Evolutionary conservation across 495 filamentous ascomycete species (phyloP), one percentile per base, ranked within the genome.

Genomic region (Talaromyces borbonicus): DNA sequence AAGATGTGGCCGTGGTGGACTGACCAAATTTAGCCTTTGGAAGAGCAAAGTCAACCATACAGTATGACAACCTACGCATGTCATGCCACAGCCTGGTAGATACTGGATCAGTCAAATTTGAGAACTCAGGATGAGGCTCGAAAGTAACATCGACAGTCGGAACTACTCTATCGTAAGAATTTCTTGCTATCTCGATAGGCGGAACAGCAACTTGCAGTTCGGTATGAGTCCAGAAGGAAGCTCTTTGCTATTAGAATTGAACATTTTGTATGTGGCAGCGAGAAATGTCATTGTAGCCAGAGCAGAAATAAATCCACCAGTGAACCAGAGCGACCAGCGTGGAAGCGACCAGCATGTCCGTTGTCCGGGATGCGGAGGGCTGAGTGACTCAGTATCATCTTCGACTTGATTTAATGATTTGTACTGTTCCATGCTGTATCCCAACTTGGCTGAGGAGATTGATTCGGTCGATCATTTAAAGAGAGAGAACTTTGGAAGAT

Each of bases 391-490:
- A 38, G 15, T 8, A 16, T 38, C 35, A 16, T 38, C 35, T 38
- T 8, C 6, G 27, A 7, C 35, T 38, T 38, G 35, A 18, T 38
- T 38, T 16, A 38, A 38, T 38, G 35, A 8, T 38, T 38, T 38
- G 35, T 38, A 38, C 35, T 38, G n/a, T 18, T 38, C 35, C 35
- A 38, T 38, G 27, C 27, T 30, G n/a, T n/a, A n/a, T n/a, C n/a
- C n/a, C n/a, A n/a, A n/a, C n/a, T n/a, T n/a, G n/a, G n/a, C n/a
- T n/a, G n/a, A n/a, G n/a, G n/a, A n/a, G n/a, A n/a, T n/a, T n/a
- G n/a, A n/a, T n/a, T n/a, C n/a, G n/a, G n/a, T n/a, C n/a, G n/a
- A n/a, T n/a, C n/a, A n/a, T n/a, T n/a, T n/a, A n/a, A n/a, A n/a
- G n/a, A n/a, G n/a, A n/a, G n/a, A n/a, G n/a, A n/a, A n/a, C n/a